Base-by-base conservation (phyloP, 139 green algal genomes). In the Chlorella sp. region DNA sequence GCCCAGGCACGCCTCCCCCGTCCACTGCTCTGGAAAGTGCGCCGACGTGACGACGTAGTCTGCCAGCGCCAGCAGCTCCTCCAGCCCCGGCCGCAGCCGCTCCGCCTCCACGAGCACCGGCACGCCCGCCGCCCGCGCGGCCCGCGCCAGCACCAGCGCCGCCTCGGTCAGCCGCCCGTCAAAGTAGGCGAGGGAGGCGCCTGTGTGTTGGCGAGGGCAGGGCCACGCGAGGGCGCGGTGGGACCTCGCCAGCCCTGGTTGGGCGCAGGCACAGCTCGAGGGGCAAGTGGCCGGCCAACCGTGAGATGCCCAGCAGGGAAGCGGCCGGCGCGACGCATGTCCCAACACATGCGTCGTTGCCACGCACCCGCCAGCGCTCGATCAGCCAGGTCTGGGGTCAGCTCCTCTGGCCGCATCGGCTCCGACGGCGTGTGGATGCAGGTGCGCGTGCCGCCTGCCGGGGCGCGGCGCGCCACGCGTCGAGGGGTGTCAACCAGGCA, bases 361-460 rank as follows among this genome's bases (percentile, higher is more conserved):
- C n/a, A n/a, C n/a, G n/a, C n/a, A n/a, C 64, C 87, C 7, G 78
- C 48, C 33, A 98, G 79, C 21, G 81, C 56, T 0, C 43, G 33
- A 0, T 70, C 63, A 0, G 91, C 64, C 27, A 83, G 66, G 19
- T 73, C 61, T 0, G 40, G 5, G 2, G 76, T 84, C 60, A 98
- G 77, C 73, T 98, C 93, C 3, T 76, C 65, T 0, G 87, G 86
- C 8, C 15, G 1, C 62, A 97, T 77, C 1, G 88, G 73, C 7
- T 87, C 84, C 4, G 91, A 89, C 7, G 95, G 93, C 12, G 94
- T 98, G 81, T 99, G 95, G 60, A 99, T 98, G 87, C 95, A 99
- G 3, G 92, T 97, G 53, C 94, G 83, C 0, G 92, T 97, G 81
- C 88, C 87, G n/a, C 91, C 90, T 86, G 81, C 61, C 7, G 81